Evolutionary conservation across 345 rosid genomes (phyloP).

Genomic region (Nephelium lappaceum): DNA sequence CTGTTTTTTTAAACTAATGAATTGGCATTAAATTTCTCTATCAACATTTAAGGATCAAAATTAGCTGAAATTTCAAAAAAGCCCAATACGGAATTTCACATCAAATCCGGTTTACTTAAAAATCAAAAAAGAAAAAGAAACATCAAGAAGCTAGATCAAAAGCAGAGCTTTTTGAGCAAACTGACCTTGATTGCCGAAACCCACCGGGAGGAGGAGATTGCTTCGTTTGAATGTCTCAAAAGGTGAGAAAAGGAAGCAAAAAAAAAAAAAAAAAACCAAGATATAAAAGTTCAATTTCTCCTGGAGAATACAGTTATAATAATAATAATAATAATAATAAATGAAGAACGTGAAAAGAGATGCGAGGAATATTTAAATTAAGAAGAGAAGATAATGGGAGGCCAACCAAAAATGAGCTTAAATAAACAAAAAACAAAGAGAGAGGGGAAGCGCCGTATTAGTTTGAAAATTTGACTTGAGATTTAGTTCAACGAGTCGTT

Average conservation of each 20-base stretch:
- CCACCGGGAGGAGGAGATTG: slow-evolving; percentile 2
- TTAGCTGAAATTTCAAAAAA: background rate
- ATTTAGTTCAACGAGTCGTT: background rate
- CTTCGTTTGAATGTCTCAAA: slow-evolving; percentile 6
- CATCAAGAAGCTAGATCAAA: background rate
- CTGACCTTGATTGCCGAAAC: slow-evolving; percentile 21
- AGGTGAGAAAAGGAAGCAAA: background rate
- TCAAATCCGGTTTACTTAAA: background rate
- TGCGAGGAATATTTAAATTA: background rate
- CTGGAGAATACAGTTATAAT: background rate
- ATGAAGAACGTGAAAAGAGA: background rate
- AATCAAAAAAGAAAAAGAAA: background rate
- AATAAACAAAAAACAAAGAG: background rate
- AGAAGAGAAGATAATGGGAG: background rate
- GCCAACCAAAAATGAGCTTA: background rate
- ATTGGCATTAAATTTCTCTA: slow-evolving; percentile 1
- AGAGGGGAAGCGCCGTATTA: slow-evolving; percentile 24
- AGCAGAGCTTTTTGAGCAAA: background rate
- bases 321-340: background rate
- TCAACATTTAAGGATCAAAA: background rate
- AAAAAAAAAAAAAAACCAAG: background rate
- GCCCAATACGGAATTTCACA: background rate
- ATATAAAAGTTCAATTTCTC: background rate
- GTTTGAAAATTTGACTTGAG: slow-evolving; percentile 18
- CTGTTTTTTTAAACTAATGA: background rate